Base-by-base conservation (phyloP, 192 early-diverging fungal genomes). In the Chytriomyces sp. region DNA sequence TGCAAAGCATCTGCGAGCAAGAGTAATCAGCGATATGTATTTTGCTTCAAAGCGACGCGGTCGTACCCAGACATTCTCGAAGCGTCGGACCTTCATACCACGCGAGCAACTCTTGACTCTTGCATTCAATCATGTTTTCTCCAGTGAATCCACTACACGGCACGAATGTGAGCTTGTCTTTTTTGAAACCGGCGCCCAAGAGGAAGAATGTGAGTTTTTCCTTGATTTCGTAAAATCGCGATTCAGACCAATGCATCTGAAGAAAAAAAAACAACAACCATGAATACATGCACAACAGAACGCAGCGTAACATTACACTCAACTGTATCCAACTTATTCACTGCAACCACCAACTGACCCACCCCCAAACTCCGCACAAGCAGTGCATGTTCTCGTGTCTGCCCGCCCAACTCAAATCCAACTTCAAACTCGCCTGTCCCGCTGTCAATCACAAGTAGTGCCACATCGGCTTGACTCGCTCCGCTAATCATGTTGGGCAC, bases 401-500 rank as follows among this genome's bases (percentile, higher is more conserved):
- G 97, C 18, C 98, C 98, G 76, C 93, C 91, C 46, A 87, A 86
- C 49, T 96, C 93, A 84, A 99, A 98, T 11, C 98, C 98, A 6
- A 94, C 86, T 79, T 99, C 98, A 80, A 99, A 98, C 67, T 92
- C 96, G 46, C 96, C 96, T 0, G 85, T 88, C 0, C 91, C 89
- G 5, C 93, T 89, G 79, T 97, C 96, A 6, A 98, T 92, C 8
- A 98, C 98, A 46, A 99, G 86, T 10, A 98, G 86, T 0, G 96
- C 95, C 16, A 92, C 96, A 89, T 99, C 98, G 0, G 98, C 98
- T 85, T 94, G 82, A 35, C 89, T 82, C 5, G 98, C 94, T 6
- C 98, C 98, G 3, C 92, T 92, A 75, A 99, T 98, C 97, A 99
- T 98, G 79, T 97, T 96, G n/a, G 98, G 97, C 64, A 99, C 92